These are phyloP conservation scores for Aspergillus proliferans DNA, from an alignment of 2,329 filamentous ascomycete species.

Conservation along the genomic window DNA sequence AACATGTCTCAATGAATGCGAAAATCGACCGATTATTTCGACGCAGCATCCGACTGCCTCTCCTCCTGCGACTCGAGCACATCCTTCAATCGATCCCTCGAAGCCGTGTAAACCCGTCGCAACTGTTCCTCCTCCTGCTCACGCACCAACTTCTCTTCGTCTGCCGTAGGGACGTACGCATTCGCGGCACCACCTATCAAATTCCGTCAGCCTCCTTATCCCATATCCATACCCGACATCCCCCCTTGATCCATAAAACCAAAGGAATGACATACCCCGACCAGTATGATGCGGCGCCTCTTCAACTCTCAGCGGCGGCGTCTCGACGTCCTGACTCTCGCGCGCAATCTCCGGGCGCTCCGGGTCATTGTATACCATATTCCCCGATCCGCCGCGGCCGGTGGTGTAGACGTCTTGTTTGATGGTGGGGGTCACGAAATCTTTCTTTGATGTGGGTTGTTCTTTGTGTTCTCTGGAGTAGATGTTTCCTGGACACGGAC, in stretches of 20 bases:
- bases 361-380: slow-evolving; percentile 75
- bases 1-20: no score
- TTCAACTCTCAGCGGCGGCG: slow-evolving; percentile 34
- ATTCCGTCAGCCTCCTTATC: not conserved
- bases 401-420: slow-evolving; percentile 83
- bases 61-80: slow-evolving; percentile 16
- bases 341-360: slow-evolving; percentile 62
- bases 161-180: slow-evolving; percentile 24
- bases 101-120: slow-evolving; percentile 23
- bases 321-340: slow-evolving; percentile 73
- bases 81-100: slow-evolving; percentile 23
- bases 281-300: slow-evolving; percentile 38
- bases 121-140: slow-evolving; percentile 30
- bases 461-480: slow-evolving; percentile 39
- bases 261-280: slow-evolving; percentile 29
- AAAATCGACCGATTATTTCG: not conserved
- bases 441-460: slow-evolving; percentile 48
- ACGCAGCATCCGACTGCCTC: slow-evolving; percentile 7
- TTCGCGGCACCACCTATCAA: slow-evolving; percentile 31
- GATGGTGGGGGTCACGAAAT: slow-evolving; percentile 75
- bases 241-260: not conserved
- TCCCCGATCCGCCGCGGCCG: slow-evolving; percentile 79
- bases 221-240: not conserved
- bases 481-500: slow-evolving; percentile 52
- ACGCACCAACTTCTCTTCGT: slow-evolving; percentile 17